Evolutionary conservation across 176 grass and related monocot genomes (phyloP).

Genomic region (Oryza officinalis): DNA sequence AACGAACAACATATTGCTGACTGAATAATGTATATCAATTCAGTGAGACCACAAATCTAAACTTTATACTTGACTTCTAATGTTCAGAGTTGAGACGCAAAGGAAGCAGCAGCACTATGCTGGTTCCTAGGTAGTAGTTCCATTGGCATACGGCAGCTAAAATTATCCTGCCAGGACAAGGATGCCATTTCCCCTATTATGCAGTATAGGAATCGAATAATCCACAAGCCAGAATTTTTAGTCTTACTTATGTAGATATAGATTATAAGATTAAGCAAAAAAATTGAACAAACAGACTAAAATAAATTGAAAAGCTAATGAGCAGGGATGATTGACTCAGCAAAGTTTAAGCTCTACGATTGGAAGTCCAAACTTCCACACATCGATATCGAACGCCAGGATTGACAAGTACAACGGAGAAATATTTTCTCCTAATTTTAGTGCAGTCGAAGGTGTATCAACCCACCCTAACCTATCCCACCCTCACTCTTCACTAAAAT

Average conservation of each 20-base stretch:
- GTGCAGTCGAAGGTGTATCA: neutral
- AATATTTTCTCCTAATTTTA: neutral
- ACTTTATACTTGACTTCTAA: neutral
- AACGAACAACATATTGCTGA: neutral
- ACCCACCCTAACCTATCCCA: neutral
- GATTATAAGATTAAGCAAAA: neutral
- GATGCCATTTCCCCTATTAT: neutral
- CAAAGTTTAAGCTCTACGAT: neutral
- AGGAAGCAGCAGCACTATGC: slow-evolving; percentile 4
- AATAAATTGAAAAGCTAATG: neutral
- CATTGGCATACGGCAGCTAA: neutral
- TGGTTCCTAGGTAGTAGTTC: neutral
- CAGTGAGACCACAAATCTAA: neutral
- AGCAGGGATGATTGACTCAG: neutral
- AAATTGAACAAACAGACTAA: neutral
- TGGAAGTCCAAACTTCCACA: neutral
- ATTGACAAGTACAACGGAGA: neutral
- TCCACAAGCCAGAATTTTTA: neutral
- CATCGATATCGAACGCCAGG: neutral
- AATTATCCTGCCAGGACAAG: neutral
- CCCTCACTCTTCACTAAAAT: neutral
- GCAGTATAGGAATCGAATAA: neutral
- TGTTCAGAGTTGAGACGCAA: neutral
- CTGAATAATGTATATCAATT: slow-evolving; percentile 10
- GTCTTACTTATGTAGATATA: neutral